phyloP scores from a whole-genome alignment of 352 stramenopile genomes.

The Phytophthora crassamura region DNA sequence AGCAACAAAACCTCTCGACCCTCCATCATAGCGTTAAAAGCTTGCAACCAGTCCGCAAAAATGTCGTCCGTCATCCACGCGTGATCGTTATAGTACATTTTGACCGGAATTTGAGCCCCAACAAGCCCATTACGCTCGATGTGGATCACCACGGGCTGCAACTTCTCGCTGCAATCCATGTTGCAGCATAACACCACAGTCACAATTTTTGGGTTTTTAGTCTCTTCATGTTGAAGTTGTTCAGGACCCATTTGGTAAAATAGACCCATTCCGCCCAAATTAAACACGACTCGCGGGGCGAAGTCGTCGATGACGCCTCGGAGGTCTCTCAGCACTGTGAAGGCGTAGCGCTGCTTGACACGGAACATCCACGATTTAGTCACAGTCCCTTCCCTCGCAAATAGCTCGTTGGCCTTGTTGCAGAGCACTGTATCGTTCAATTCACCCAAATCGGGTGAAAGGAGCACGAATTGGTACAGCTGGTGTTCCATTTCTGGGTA shows the following conservation, averaged over 20 bases:
- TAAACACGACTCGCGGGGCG: slow-evolving; percentile 24
- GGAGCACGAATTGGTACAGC: slow-evolving; percentile 24
- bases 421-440: slow-evolving; percentile 21
- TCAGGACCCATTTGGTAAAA: slow-evolving; percentile 27
- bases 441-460: slow-evolving; percentile 7
- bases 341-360: slow-evolving; percentile 25
- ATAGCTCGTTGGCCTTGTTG: slow-evolving; percentile 25
- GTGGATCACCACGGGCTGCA: slow-evolving; percentile 27
- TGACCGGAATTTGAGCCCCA: slow-evolving; percentile 11
- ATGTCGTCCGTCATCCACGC: slow-evolving; percentile 21
- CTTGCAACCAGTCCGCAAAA: slow-evolving; percentile 28
- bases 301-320: slow-evolving; percentile 22
- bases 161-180: slow-evolving; percentile 30
- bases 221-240: slow-evolving; percentile 14
- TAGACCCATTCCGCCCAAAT: slow-evolving; percentile 25
- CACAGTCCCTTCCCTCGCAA: slow-evolving; percentile 17
- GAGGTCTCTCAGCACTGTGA: slow-evolving; percentile 21
- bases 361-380: slow-evolving; percentile 32
- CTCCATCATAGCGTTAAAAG: slow-evolving; percentile 25
- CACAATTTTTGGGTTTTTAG: slow-evolving; percentile 16
- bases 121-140: slow-evolving; percentile 9
- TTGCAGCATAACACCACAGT: slow-evolving; percentile 28
- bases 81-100: slow-evolving; percentile 22
- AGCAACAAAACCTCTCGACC: slow-evolving; percentile 23
- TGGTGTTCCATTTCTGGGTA: slow-evolving; percentile 26